Percentiles rank a stretch among this genome's conserved stretches.
phyloP scores from a whole-genome alignment of 371 early-diverging fungal species.

The Mucor ambiguus region DNA sequence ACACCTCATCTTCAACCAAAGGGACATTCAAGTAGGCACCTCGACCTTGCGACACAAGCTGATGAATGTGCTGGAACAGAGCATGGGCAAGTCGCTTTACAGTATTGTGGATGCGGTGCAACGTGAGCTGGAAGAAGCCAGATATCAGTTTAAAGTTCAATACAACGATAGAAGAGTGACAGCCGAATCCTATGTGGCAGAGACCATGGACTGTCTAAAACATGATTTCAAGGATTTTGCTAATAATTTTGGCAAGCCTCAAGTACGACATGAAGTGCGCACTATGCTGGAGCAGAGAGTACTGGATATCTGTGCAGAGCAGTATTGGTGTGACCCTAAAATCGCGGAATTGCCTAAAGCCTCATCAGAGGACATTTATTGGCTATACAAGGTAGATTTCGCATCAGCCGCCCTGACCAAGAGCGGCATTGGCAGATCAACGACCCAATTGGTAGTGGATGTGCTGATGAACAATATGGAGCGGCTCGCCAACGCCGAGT shows the following conservation, averaged over 20 bases:
- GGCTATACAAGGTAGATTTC: conserved; percentile 84
- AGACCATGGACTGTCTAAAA: conserved; percentile 91
- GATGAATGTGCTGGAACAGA: conserved; percentile 89
- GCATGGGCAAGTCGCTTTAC: conserved; percentile 86
- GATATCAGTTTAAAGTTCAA: conserved; percentile 97
- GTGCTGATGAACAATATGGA: conserved; percentile 84
- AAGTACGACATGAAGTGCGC: conserved; percentile 88
- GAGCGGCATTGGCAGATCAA: conserved; percentile 89
- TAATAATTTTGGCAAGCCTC: conserved; percentile 85
- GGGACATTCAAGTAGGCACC: conserved; percentile 82
- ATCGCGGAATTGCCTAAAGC: conserved; percentile 67
- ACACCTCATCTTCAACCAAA: conserved; percentile 61
- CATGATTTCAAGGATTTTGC: conserved; percentile 92
- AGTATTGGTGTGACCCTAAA: conserved; percentile 90
- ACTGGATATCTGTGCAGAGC: conserved; percentile 87
- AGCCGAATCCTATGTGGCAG: conserved; percentile 95
- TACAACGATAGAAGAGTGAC: conserved; percentile 94
- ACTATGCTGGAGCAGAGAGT: conserved; percentile 88
- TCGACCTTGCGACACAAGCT: conserved; percentile 79
- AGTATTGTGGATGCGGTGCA: conserved; percentile 89
- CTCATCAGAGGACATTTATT: conserved; percentile 65
- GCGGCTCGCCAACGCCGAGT: conserved; percentile 75
- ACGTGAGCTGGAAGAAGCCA: conserved; percentile 89
- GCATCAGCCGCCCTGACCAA: conserved; percentile 89
- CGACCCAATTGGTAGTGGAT: conserved; percentile 92